Base-by-base conservation (phyloP, 192 early-diverging fungal species). In the Chytriomyces sp. region DNA sequence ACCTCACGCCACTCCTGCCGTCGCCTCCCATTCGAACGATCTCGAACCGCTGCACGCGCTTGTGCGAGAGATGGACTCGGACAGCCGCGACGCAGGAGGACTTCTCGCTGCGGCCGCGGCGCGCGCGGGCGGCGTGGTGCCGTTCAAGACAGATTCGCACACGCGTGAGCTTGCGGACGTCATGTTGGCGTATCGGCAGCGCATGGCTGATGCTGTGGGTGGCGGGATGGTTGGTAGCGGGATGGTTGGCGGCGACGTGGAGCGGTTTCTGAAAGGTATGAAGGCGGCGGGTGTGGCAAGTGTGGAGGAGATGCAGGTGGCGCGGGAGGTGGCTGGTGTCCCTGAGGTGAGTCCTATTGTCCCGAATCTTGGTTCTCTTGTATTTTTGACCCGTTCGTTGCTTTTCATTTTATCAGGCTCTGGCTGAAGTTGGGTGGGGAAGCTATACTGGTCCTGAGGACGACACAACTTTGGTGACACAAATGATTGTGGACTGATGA, bases 281-380 rank as follows among this genome's bases (percentile, higher is more conserved):
- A 17, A 66, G 32, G 64, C 17, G n/a, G 60, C 17, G 2, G 64
- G 64, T 22, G 64, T 66, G 2, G 44, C 44, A 26, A 66, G 40
- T 40, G 22, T 14, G 17, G 64, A 10, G 3, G 64, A 66, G 17
- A 66, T 66, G 64, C n/a, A 41, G 2, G 64, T n/a, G 10, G 64
- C 64, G 64, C 17, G 31, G 52, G 64, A 66, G 28, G 31, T 52
- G 17, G 64, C 40, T 2, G 25, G 14, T n/a, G 64, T 66, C 7
- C 64, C 64, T 52, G 64, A 66, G 64, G 64, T 66, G 39, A 52
- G 39, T 12, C 38, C 10, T 17, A 37, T 6, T 14, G 38, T n/a
- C n/a, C n/a, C n/a, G n/a, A n/a, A n/a, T n/a, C n/a, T n/a, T n/a
- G n/a, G n/a, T n/a, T n/a, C n/a, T n/a, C n/a, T n/a, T n/a, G n/a